Conservation (phyloP, 176 grass and related monocot species). For the Oryza coarctata region DNA sequence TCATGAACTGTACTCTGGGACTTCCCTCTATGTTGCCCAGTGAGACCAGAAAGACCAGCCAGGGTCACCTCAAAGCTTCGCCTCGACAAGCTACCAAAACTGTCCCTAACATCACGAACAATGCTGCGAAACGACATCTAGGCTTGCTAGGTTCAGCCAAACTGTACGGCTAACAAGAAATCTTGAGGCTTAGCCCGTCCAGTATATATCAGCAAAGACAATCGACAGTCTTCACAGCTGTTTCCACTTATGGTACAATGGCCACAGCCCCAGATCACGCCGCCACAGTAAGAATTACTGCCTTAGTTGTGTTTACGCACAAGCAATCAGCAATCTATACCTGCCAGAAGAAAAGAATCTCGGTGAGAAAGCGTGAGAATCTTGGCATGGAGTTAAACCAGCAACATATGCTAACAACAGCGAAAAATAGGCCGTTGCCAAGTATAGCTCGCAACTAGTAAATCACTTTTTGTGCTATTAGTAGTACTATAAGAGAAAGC, state of each 20-base stretch:
- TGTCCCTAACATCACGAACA: slow-evolving; percentile 77
- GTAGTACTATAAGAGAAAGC: not conserved
- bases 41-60: slow-evolving; percentile 58
- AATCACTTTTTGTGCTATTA: not conserved
- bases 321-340: slow-evolving; percentile 13
- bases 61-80: slow-evolving; percentile 90
- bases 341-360: slow-evolving; percentile 39
- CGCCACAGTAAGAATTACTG: not conserved
- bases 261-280: slow-evolving; percentile 19
- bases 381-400: not conserved
- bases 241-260: slow-evolving; percentile 22
- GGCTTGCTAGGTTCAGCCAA: not conserved
- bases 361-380: slow-evolving; percentile 34
- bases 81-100: slow-evolving; percentile 83
- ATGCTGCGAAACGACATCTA: slow-evolving; percentile 94
- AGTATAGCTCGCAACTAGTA: not conserved
- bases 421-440: not conserved
- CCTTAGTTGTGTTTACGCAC: not conserved
- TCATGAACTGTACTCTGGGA: slow-evolving; percentile 75
- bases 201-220: not conserved
- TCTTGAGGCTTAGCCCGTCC: slow-evolving; percentile 5
- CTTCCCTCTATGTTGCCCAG: slow-evolving; percentile 52
- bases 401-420: not conserved
- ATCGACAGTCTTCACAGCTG: slow-evolving; percentile 17
- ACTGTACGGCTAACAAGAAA: not conserved